Evolutionary conservation across 1,284 basidiomycete species (phyloP), one percentile per base, ranked within the genome.

Genomic region (Puccinia coronata): DNA sequence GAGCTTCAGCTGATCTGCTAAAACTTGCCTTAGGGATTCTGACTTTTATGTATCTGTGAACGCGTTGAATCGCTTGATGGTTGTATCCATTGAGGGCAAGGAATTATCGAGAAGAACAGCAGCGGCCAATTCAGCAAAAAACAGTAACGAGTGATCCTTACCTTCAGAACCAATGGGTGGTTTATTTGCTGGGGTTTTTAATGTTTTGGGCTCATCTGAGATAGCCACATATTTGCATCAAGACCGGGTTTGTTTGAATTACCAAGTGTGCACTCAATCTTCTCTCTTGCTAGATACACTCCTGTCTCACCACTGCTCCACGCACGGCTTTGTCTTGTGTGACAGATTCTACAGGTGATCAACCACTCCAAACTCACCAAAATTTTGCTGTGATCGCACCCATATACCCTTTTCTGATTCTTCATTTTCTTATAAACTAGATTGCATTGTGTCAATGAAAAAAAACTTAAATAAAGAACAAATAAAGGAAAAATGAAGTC

Each of bases 11-110:
- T n/a, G n/a, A n/a, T n/a, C n/a, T n/a, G n/a, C 43, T 28, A n/a
- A 36, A 61, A 74, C 4, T 82, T 85, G 82, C 87, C 87, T 90
- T 0, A 93, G 92, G 0, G 95, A 97, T 84, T 90, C 92, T 0
- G 94, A 96, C 83, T 90, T 94, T 81, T 89, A 92, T 75, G 93
- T 93, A 90, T 87, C 96, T 3, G 88, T 96, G 36, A 93, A 92
- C 83, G 91, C 92, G 0, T 86, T 96, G 59, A 95, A 98, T 84
- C 89, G 93, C 36, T 87, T 97, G 8, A 89, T 94, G 31, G 86
- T 92, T 18, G 82, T 85, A 25, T 83, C 88, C 92, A 53, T 91
- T 90, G 78, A 83, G 80, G 72, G 41, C 81, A 55, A 49, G 51
- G 65, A 49, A 82, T 79, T 9, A 41, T 86, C 92, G 74, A 88